phyloP scores from a whole-genome alignment of 1,139 yeast genomes.

The Kodamaea ohmeri region DNA sequence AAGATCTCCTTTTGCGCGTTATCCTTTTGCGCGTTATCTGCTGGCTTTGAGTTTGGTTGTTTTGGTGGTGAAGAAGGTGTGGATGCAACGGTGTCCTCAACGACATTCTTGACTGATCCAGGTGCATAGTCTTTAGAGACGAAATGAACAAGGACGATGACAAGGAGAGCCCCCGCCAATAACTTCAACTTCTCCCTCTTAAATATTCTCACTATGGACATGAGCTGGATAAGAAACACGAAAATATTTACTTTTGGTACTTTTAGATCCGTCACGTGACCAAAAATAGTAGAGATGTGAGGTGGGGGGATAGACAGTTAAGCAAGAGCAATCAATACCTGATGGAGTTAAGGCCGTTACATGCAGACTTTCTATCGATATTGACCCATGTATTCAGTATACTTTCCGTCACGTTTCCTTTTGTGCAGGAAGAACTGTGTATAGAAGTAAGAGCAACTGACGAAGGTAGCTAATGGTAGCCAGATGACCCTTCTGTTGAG shows the following conservation, averaged over 20 bases:
- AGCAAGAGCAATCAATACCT: too few species aligned
- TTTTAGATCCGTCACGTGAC: not conserved
- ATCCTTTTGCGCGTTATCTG: not conserved
- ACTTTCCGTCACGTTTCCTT: too few species aligned
- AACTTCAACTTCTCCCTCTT: slow-evolving; percentile 16
- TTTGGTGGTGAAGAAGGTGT: not conserved
- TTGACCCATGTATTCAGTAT: too few species aligned
- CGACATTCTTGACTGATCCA: not conserved
- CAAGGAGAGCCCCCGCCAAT: slow-evolving; percentile 6
- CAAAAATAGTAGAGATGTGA: too few species aligned
- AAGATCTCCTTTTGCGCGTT: not conserved
- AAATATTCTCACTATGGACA: slow-evolving; percentile 12
- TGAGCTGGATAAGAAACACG: not conserved
- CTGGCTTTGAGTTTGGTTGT: slow-evolving; percentile 1
- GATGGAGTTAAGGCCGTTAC: too few species aligned
- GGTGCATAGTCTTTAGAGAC: slow-evolving; percentile 3
- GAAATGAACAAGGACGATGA: slow-evolving; percentile 9
- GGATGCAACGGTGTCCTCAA: not conserved
- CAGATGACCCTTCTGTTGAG: too few species aligned
- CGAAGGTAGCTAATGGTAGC: too few species aligned
- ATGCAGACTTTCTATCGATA: too few species aligned
- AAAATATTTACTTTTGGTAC: too few species aligned
- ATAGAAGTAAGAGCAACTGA: too few species aligned
- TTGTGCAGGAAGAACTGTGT: too few species aligned
- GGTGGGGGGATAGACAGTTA: too few species aligned